Evolutionary conservation across 1,139 yeast genomes (phyloP).

Genomic region (Magnusiomyces paraingens): DNA sequence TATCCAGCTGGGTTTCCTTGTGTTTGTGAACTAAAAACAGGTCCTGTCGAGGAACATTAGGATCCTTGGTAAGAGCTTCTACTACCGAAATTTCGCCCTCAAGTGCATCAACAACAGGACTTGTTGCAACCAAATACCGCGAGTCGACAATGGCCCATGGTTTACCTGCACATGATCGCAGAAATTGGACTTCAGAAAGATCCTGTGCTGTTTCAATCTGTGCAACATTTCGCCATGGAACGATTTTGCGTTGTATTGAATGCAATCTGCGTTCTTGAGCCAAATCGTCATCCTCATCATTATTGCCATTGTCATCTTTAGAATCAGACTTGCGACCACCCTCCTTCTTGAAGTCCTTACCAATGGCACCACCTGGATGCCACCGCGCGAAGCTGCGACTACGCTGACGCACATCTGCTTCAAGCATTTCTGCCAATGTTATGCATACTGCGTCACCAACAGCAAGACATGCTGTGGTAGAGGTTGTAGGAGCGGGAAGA

Average conservation of each 20-base stretch:
- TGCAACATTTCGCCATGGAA: constrained; percentile 5
- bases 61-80: neutral
- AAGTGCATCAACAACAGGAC: neutral
- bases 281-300: constrained; percentile 5
- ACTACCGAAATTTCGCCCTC: neutral
- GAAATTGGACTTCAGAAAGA: constrained; percentile 13
- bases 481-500: constrained; percentile 80
- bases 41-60: neutral
- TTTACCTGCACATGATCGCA: constrained; percentile 24
- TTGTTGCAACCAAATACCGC: constrained; percentile 8
- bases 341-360: constrained; percentile 40
- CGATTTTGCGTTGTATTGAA: constrained; percentile 3
- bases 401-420: constrained; percentile 49
- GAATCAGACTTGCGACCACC: constrained; percentile 5
- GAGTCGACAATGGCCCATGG: constrained; percentile 19
- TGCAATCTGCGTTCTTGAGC: neutral
- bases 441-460: constrained; percentile 75
- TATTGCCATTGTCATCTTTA: constrained; percentile 5
- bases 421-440: constrained; percentile 63
- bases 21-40: neutral
- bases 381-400: constrained; percentile 54
- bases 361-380: constrained; percentile 92
- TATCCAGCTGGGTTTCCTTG: neutral
- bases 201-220: constrained; percentile 9
- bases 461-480: constrained; percentile 70